Evolutionary conservation across 208 protist species (phyloP), one percentile per base, ranked within the genome.

Genomic region (Borovskyia barvae): DNA sequence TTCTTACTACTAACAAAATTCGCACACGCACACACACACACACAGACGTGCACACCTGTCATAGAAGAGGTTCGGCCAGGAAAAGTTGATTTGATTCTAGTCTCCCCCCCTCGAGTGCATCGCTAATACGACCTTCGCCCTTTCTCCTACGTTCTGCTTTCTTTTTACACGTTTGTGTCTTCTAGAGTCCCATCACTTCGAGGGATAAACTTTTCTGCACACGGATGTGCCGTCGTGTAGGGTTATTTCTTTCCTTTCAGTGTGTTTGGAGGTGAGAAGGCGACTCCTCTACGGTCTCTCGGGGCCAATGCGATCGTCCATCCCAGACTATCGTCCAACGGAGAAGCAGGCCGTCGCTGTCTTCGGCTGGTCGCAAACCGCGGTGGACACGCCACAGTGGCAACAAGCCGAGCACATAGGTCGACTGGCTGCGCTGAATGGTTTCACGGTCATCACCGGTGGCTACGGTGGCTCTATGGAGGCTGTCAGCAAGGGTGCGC

Each of bases 381-480:
- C 55, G 59, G 67, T 49, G 3, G 59, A 20, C 33, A 82, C 66
- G 20, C 57, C 72, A 7, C 60, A 54, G 54, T 92, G 80, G 78
- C 32, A 54, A 22, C 46, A 77, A 47, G 85, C 85, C 7, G 71
- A 78, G 71, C 37, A 42, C 20, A 24, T 86, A 20, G 85, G 85
- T 35, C 50, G 46, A 12, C 69, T 87, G 8, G 59, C 58, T 32
- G 85, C 76, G 15, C 37, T 50, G 30, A 30, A 64, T 48, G 76
- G 75, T 39, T 87, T 85, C 50, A 66, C 71, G 22, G 73, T 89
- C 37, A 42, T 85, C 32, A 89, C 72, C 6, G 81, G 81, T 29
- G 81, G 85, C 42, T 92, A 92, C 63, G 64, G 81, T 33, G 85
- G 81, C 1, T 87, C 81, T 12, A 92, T 92, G 85, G 77, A 88